Evolutionary conservation across 2,329 filamentous ascomycete genomes (phyloP).

Genomic region (Colletotrichum cuscutae): DNA sequence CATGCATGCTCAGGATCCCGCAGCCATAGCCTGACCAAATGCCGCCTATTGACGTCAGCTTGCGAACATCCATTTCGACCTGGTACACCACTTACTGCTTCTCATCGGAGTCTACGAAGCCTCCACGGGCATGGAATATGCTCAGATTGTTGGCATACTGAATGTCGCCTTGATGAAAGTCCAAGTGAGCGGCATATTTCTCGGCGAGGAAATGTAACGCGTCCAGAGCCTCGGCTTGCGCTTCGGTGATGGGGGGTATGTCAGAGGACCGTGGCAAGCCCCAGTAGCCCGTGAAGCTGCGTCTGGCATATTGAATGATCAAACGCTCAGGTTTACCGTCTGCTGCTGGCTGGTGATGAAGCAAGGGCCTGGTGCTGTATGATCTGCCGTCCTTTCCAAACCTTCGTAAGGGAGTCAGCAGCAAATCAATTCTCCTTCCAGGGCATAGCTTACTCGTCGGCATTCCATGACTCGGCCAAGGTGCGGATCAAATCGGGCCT

Average conservation of each 20-base stretch:
- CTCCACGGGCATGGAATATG: constrained; percentile 63
- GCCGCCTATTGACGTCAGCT: constrained; percentile 49
- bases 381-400: constrained; percentile 60
- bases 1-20: constrained; percentile 60
- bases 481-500: constrained; percentile 70
- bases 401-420: constrained; percentile 42
- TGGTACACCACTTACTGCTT: constrained; percentile 50
- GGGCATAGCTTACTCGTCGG: constrained; percentile 49
- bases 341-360: constrained; percentile 65
- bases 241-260: constrained; percentile 67
- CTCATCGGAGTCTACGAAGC: constrained; percentile 55
- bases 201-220: constrained; percentile 61
- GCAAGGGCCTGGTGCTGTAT: constrained; percentile 60
- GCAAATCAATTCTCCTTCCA: neutral
- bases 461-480: constrained; percentile 61
- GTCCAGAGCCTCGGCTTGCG: constrained; percentile 63
- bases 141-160: constrained; percentile 66
- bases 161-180: constrained; percentile 62
- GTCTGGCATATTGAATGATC: constrained; percentile 69
- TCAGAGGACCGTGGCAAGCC: constrained; percentile 60
- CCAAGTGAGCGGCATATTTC: constrained; percentile 54
- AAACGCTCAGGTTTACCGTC: constrained; percentile 60
- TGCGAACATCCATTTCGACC: constrained; percentile 23
- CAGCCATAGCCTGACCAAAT: constrained; percentile 61
- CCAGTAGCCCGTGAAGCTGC: constrained; percentile 68